Evolutionary conservation across 805 yeast species (phyloP).

Genomic region (Clavispora asparagi): DNA sequence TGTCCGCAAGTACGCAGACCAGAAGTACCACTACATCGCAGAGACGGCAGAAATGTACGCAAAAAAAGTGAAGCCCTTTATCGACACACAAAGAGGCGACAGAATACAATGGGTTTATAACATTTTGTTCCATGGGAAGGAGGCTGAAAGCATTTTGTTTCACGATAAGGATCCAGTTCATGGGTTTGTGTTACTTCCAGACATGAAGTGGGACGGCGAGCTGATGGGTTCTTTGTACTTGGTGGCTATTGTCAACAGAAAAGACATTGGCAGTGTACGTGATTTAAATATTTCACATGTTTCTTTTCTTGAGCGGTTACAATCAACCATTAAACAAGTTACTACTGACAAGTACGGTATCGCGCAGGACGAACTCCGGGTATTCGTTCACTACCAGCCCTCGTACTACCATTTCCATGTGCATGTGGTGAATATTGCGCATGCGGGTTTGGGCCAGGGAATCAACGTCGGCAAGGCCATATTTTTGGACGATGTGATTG

Average conservation of each 20-base stretch:
- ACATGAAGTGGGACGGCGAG: conserved; percentile 92
- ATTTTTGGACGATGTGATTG: conserved; percentile 75
- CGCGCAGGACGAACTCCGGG: conserved; percentile 52
- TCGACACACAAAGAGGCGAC: conserved; percentile 68
- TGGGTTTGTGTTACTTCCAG: conserved; percentile 81
- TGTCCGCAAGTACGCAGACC: conserved; percentile 66
- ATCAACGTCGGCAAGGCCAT: conserved; percentile 76
- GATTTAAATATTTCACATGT: conserved; percentile 62
- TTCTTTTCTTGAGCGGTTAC: conserved; percentile 49
- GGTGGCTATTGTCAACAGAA: conserved; percentile 67
- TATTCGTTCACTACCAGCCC: conserved; percentile 92
- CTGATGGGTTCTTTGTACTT: conserved; percentile 68
- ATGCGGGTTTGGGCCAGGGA: conserved; percentile 65
- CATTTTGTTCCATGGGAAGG: conserved; percentile 76
- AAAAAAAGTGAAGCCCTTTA: conserved; percentile 64
- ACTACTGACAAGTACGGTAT: conserved; percentile 40
- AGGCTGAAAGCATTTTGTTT: conserved; percentile 71
- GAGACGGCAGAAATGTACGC: conserved; percentile 82
- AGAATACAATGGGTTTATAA: conserved; percentile 87
- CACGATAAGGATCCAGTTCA: conserved; percentile 49
- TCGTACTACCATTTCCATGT: conserved; percentile 94
- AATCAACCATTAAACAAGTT: conserved; percentile 39
- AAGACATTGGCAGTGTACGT: conserved; percentile 66
- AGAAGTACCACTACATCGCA: conserved; percentile 51
- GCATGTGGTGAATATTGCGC: conserved; percentile 74